phyloP scores from a whole-genome alignment of 768 basidiomycete genomes.

The Xerocomus potaroensis region DNA sequence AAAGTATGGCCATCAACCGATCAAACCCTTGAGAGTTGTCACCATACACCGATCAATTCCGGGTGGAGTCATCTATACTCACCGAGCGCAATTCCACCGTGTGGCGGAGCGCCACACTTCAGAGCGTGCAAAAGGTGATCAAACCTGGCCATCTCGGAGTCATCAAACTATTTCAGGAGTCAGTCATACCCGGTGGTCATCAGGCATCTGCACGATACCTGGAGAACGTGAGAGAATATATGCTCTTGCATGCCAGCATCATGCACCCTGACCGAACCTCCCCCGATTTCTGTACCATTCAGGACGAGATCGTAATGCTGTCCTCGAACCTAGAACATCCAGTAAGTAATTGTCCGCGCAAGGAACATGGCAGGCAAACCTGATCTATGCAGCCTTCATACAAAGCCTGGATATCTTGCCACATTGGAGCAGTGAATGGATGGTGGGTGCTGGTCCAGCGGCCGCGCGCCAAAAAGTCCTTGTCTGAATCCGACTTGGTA shows the following conservation, averaged over 20 bases:
- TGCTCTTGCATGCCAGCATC: slow-evolving; percentile 84
- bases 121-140: slow-evolving; percentile 83
- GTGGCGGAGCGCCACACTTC: slow-evolving; percentile 88
- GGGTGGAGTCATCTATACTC: slow-evolving; percentile 20
- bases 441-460: slow-evolving; percentile 93
- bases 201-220: slow-evolving; percentile 45
- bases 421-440: slow-evolving; percentile 95
- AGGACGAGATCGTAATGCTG: slow-evolving; percentile 96
- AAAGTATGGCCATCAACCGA: slow-evolving; percentile 87
- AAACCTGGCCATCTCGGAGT: slow-evolving; percentile 72
- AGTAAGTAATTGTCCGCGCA: neutral
- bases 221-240: slow-evolving; percentile 69
- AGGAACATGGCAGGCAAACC: slow-evolving; percentile 32
- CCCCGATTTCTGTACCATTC: slow-evolving; percentile 91
- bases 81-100: slow-evolving; percentile 94
- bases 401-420: slow-evolving; percentile 77
- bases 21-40: slow-evolving; percentile 67
- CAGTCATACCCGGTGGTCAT: slow-evolving; percentile 12
- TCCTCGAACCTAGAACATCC: slow-evolving; percentile 66
- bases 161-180: slow-evolving; percentile 53
- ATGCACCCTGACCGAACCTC: slow-evolving; percentile 90
- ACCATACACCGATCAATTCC: slow-evolving; percentile 4
- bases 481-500: slow-evolving; percentile 81
- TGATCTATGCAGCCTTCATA: slow-evolving; percentile 62
- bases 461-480: slow-evolving; percentile 78